These are phyloP conservation scores for Conticribra guillardii DNA, from an alignment of 108 stramenopile species.

Conservation along the genomic window DNA sequence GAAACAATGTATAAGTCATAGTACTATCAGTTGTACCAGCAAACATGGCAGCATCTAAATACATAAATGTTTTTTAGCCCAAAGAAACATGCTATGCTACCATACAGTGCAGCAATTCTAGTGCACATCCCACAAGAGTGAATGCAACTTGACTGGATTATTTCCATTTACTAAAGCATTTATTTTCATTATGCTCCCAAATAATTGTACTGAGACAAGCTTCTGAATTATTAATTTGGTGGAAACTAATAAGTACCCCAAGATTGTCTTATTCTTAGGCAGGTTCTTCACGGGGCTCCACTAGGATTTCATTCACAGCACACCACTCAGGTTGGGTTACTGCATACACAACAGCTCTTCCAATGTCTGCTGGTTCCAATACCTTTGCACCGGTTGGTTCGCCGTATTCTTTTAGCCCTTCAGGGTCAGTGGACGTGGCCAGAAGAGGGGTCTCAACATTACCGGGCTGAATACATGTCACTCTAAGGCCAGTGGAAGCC, in stretches of 20 bases:
- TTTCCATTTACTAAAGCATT: too few species aligned
- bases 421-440: conserved; percentile 51
- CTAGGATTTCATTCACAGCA: conserved; percentile 78
- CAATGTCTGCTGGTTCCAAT: conserved; percentile 75
- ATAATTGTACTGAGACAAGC: too few species aligned
- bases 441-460: conserved; percentile 63
- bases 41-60: too few species aligned
- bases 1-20: too few species aligned
- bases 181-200: too few species aligned
- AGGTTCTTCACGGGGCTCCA: conserved; percentile 68
- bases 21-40: too few species aligned
- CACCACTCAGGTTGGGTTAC: conserved; percentile 81
- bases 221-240: too few species aligned
- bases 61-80: too few species aligned
- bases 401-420: conserved; percentile 61
- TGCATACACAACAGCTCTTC: conserved; percentile 76
- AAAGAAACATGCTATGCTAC: too few species aligned
- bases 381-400: conserved; percentile 61
- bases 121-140: too few species aligned
- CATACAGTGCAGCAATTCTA: too few species aligned
- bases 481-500: conserved; percentile 56
- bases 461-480: conserved; percentile 65
- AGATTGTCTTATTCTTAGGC: conserved; percentile 2
- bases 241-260: background rate
- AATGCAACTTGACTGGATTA: too few species aligned